Base-by-base conservation (phyloP, 306 rosid species). In the Malus sieversii region DNA sequence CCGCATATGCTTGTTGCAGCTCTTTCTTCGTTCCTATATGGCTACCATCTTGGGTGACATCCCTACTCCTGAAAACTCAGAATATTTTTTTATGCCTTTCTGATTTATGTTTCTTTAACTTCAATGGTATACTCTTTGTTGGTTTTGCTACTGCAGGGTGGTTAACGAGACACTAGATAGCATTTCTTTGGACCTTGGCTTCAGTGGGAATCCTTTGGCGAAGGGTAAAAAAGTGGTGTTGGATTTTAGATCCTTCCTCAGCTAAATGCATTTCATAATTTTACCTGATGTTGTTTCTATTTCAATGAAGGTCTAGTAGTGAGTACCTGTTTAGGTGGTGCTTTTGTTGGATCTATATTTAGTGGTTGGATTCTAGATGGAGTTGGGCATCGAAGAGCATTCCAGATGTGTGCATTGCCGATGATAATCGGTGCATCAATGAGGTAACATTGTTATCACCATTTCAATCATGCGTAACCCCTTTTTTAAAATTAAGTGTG, bases 81-180 rank as follows among this genome's bases (percentile, higher is more conserved):
- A 66, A 59, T 77, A 63, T 55, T 55, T 25, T 74, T 51, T 68
- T 70, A 35, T 48, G 32, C 66, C 57, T 40, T 20, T 68, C 5
- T n/a, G 22, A 4, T 22, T 30, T 33, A 14, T 69, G 38, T 73
- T 32, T 77, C 10, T 1, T 42, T 42, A 73, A 25, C 44, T 40
- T 32, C 6, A 60, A 44, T 11, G 8, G 4, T 10, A 52, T 79
- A 68, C 77, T 71, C 73, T 61, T 42, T 80, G 16, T 71, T 62
- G 62, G 23, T 77, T 78, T 79, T 80, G 78, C 66, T 75, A 58
- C 82, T 85, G 85, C 87, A 90, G 93, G 68, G 97, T 92, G 82
- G 91, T 92, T 40, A 92, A 92, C 79, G 96, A 92, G 88, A 90
- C 97, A 62, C 87, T 90, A 60, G 96, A 92, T 80, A 88, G 92